phyloP scores from a whole-genome alignment of 2,329 filamentous ascomycete species.

The Macrophomina pseudophaseolina region DNA sequence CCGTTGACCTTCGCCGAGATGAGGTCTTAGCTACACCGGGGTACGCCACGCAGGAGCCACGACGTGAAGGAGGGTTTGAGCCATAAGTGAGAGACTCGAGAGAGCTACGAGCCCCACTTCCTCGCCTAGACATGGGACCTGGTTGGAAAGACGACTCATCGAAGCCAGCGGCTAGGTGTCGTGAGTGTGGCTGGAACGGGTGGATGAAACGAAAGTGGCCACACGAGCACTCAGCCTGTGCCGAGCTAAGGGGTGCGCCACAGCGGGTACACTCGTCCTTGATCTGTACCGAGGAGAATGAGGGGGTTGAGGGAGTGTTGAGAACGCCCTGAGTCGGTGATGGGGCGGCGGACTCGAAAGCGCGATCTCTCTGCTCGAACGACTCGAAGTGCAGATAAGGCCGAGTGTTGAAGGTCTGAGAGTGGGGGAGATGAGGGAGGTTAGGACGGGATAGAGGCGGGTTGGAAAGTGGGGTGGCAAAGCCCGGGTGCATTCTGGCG shows the following conservation, averaged over 20 bases:
- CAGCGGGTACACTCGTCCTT: conserved; percentile 24
- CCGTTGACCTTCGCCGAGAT: conserved; percentile 3
- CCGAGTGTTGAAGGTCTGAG: background rate
- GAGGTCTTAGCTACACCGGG: conserved; percentile 2
- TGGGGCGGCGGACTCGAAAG: conserved; percentile 5
- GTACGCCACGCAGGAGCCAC: conserved; percentile 13
- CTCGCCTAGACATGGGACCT: conserved; percentile 22
- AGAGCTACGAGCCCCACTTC: conserved; percentile 17
- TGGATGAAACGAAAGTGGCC: conserved; percentile 20
- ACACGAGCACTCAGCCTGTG: conserved; percentile 22
- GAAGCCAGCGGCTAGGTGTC: conserved; percentile 15
- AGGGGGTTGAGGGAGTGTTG: conserved; percentile 15
- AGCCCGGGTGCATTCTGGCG: conserved; percentile 3
- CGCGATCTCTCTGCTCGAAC: conserved; percentile 13
- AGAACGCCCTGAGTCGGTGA: conserved; percentile 2
- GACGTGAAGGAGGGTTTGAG: conserved; percentile 23
- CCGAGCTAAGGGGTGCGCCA: conserved; percentile 21
- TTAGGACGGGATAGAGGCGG: background rate
- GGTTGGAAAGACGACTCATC: conserved; percentile 11
- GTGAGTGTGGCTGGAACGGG: conserved; percentile 14
- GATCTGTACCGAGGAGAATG: background rate
- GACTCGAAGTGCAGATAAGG: conserved; percentile 17
- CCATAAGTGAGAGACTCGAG: conserved; percentile 12
- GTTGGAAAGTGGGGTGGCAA: background rate
- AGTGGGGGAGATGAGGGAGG: background rate